Evolutionary conservation across 768 basidiomycete genomes (phyloP).

Genomic region (Amanita pseudoporphyria): DNA sequence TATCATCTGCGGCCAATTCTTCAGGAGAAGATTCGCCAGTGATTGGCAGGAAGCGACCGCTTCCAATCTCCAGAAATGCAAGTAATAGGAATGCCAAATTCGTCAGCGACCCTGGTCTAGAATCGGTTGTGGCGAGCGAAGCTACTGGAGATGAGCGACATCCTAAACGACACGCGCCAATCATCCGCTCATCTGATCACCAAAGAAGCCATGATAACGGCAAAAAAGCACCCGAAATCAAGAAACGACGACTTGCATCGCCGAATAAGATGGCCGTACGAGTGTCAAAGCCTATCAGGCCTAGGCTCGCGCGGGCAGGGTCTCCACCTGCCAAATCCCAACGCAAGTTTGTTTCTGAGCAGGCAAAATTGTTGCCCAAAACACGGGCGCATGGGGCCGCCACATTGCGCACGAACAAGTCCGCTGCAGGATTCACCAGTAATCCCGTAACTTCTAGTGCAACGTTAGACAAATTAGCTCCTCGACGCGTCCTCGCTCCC

Average conservation of each 20-base stretch:
- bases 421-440: too few species aligned
- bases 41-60: conserved; percentile 33
- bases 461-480: not conserved
- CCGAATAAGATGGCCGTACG: conserved; percentile 9
- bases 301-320: conserved; percentile 10
- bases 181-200: not conserved
- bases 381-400: not conserved
- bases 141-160: not conserved
- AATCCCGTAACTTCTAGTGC: not conserved
- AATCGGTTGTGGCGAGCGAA: not conserved
- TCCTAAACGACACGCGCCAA: not conserved
- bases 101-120: not conserved
- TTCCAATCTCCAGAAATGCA: conserved; percentile 16
- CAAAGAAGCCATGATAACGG: not conserved
- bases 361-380: not conserved
- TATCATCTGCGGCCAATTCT: conserved; percentile 21
- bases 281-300: conserved; percentile 11
- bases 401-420: not conserved
- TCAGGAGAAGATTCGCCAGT: conserved; percentile 23
- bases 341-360: not conserved
- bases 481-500: too few species aligned
- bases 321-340: conserved; percentile 2
- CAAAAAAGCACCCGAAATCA: conserved; percentile 16
- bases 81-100: conserved; percentile 9
- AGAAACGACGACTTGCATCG: conserved; percentile 23